Base-by-base conservation (phyloP, 768 basidiomycete genomes). In the Gymnopilus dilepis region DNA sequence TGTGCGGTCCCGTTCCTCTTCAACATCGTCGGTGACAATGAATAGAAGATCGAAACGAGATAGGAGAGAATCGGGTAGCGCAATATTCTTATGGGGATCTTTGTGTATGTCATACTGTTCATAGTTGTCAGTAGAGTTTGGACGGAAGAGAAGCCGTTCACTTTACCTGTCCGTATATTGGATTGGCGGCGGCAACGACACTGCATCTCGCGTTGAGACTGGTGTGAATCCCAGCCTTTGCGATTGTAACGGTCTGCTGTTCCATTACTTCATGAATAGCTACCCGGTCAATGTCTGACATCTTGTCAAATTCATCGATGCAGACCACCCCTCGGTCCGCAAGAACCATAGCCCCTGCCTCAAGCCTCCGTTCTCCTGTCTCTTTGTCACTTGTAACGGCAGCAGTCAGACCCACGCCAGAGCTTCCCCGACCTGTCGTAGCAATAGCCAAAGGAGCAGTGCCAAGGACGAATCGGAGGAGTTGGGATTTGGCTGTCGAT, bases 181-280 rank as follows among this genome's bases (percentile, higher is more conserved):
- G 97, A 74, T 99, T 99, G 33, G 97, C 97, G 34, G 97, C 97
- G 21, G 97, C 97, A 52, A 99, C 88, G 47, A 99, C 97, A 67
- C 94, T 97, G 74, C 97, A 99, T 41, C 97, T 86, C 4, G 97
- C 97, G 75, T 99, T 99, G 69, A 99, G 82, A 73, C 92, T 95
- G 0, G 97, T 99, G 72, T 99, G 97, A 66, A 99, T 99, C 60
- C 97, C 97, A 12, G 97, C 97, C 71, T 99, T 99, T 50, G 97
- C 97, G 65, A 99, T 99, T 8, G 97, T 99, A 48, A 99, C 97
- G 0, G 97, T 99, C 73, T 99, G 97, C 75, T 98, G 97, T 73
- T 99, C 97, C 97, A 99, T 99, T 72, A 99, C 97, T 86, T 99
- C 97, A 78, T 99, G 97, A 69, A 99, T 99, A 33, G 97, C 97